Percentiles rank a stretch among this genome's conserved stretches.
phyloP scores from a whole-genome alignment of 345 rosid species.

The Eucalyptus microcorys region DNA sequence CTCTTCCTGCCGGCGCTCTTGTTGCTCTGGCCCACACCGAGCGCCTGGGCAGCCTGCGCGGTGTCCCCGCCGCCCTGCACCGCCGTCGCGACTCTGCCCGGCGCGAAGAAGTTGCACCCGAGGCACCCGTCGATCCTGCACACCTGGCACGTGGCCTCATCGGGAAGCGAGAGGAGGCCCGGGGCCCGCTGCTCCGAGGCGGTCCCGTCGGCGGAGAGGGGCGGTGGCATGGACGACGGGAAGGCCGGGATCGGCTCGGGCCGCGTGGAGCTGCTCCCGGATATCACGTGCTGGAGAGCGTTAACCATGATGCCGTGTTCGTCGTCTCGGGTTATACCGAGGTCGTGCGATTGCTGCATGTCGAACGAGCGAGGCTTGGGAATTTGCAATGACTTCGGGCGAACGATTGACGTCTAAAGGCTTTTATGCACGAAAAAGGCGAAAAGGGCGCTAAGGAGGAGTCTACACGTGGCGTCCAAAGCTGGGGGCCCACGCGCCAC shows the following conservation, averaged over 20 bases:
- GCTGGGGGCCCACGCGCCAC: neutral
- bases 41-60: neutral
- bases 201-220: neutral
- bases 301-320: neutral
- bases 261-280: neutral
- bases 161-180: neutral
- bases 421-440: neutral
- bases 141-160: neutral
- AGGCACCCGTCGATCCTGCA: neutral
- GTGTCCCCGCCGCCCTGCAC: neutral
- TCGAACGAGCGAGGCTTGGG: neutral
- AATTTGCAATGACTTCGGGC: neutral
- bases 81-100: neutral
- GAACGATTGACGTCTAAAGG: fast-evolving
- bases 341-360: neutral
- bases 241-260: neutral
- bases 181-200: neutral
- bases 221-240: neutral
- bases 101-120: neutral
- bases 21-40: neutral
- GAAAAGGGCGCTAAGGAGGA: fast-evolving
- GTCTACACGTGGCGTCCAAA: neutral
- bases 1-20: neutral
- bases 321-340: fast-evolving
- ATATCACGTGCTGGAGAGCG: neutral